Evolutionary conservation across 176 grass and related monocot species (phyloP), one percentile per base, ranked within the genome.

Genomic region (Saccharum spontaneum): DNA sequence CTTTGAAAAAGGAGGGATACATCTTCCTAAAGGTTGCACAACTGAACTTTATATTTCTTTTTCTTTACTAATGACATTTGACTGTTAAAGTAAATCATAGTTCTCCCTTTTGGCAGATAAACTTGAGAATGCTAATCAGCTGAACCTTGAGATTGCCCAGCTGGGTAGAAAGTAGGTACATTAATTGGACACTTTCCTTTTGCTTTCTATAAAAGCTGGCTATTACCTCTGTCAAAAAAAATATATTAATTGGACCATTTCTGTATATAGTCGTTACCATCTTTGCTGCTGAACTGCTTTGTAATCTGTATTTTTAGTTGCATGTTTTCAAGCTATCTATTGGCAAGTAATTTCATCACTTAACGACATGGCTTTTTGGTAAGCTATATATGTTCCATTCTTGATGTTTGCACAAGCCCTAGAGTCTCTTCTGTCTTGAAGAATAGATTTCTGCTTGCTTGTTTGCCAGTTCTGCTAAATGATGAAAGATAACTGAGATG

Each of bases 1-100:
- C 78, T 98, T 98, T 90, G 91, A 98, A 71, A 98, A 95, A 15
- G 95, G 95, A 66, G 95, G 93, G 55, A 95, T 98, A 57, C 93
- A 98, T 95, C 95, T 98, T 73, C 84, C 91, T 80, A 38, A 81
- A 82, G 93, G 95, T 98, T 83, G 5, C 67, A 31, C 46, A 86
- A 38, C 41, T 73, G 30, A 67, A 87, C 16, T 59, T 80, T 78
- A 43, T 70, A 7, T 79, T 76, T 73, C 23, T 13, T 71, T 44
- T 10, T 52, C 81, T 79, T 14, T 67, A 71, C 50, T 76, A 26
- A 71, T 76, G 26, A 61, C 18, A 54, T 75, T 83, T 44, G 52
- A 83, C 23, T 75, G 31, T 66, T 77, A 64, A n/a, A 34, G 28
- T 48, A 34, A 77, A 66, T 31, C 16, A 79, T 41, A 55, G 62